Evolutionary conservation across 192 early-diverging fungal genomes (phyloP), one percentile per base, ranked within the genome.

Genomic region (Coemansia pectinata): DNA sequence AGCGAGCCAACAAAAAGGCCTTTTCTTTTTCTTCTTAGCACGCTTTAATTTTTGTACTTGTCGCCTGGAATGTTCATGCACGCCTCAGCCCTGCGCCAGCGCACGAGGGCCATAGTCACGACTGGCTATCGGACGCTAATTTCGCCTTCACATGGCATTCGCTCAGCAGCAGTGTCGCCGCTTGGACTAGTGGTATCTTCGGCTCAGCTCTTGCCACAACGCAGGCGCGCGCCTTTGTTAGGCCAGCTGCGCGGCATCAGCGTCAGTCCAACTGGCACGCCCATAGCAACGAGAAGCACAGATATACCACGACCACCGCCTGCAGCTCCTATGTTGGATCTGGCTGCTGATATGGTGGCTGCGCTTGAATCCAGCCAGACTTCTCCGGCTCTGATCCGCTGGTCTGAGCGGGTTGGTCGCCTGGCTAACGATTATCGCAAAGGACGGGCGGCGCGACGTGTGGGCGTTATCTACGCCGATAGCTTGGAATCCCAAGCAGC

Each of bases 391-490:
- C 62, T 79, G 19, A 31, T 41, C n/a, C n/a, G 52, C 21, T 79
- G 78, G 78, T 61, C 50, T 4, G 34, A 67, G 23, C 73, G 72
- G 25, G 63, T 79, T 21, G 48, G 47, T 36, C 57, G 15, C 17
- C 57, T 59, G 33, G 57, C 57, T n/a, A 59, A 34, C 57, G 34
- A 59, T 9, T 38, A 34, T 17, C 17, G 50, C 4, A 15, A 44
- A 27, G 3, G 27, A 23, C 58, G 21, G 42, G 33, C 48, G 40
- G 8, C 21, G 17, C 33, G 60, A 33, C 65, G 62, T 8, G 44
- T 65, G 6, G 78, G 78, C 1, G 38, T 79, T 27, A 12, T 79
- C 15, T 71, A 79, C 42, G 29, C 48, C 8, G 48, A 68, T 11
- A 47, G 66, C 5, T 15, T 69, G 41, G 62, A 65, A 12, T 5